phyloP scores from a whole-genome alignment of 2,329 filamentous ascomycete genomes.

The Leptosphaerulina australis region DNA sequence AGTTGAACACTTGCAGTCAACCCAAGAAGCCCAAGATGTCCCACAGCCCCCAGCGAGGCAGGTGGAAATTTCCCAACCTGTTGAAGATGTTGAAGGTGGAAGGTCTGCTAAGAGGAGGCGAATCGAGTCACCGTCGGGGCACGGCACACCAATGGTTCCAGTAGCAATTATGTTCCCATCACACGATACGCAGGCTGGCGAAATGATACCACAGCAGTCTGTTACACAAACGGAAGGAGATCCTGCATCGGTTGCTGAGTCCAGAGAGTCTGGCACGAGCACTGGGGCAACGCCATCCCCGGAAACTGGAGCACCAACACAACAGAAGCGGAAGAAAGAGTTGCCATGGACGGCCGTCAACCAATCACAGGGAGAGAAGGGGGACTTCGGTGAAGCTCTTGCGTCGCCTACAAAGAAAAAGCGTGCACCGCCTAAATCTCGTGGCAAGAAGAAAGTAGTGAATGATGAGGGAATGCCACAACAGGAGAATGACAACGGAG shows the following conservation, averaged over 20 bases:
- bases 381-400: slow-evolving; percentile 14
- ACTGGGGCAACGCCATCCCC: background rate
- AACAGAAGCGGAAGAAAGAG: slow-evolving; percentile 14
- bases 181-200: background rate
- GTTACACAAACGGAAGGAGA: background rate
- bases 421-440: slow-evolving; percentile 22
- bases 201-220: background rate
- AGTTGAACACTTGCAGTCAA: background rate
- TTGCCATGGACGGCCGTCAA: slow-evolving; percentile 44
- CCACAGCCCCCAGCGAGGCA: background rate
- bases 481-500: slow-evolving; percentile 15
- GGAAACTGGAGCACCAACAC: slow-evolving; percentile 7
- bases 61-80: slow-evolving; percentile 7
- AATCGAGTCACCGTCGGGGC: slow-evolving; percentile 19
- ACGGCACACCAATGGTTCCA: slow-evolving; percentile 3
- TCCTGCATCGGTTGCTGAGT: background rate
- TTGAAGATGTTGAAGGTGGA: slow-evolving; percentile 16
- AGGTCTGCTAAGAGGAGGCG: slow-evolving; percentile 33
- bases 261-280: background rate
- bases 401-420: slow-evolving; percentile 19
- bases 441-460: slow-evolving; percentile 12
- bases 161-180: slow-evolving; percentile 12
- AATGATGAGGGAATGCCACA: slow-evolving; percentile 11
- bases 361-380: slow-evolving; percentile 21
- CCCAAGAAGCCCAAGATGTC: background rate